Percentiles rank a stretch among this genome's conserved stretches.
These are phyloP conservation scores for Ajuga reptans DNA, from an alignment of 305 asterid genomes.

Conservation along the genomic window DNA sequence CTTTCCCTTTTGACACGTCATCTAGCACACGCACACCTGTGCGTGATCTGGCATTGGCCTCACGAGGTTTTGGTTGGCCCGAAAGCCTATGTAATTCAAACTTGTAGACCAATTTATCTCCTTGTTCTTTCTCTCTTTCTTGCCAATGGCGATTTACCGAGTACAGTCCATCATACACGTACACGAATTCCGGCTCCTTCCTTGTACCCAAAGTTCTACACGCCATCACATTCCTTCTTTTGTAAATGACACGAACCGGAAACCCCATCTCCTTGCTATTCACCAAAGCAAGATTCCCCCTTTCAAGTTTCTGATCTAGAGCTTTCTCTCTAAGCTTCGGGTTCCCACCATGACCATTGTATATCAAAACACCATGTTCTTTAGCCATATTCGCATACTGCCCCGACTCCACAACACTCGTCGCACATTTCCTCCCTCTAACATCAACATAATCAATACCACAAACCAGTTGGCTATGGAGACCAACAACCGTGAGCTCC, in stretches of 20 bases:
- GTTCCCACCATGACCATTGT: slow-evolving; percentile 77
- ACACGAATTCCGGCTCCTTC: slow-evolving; percentile 28
- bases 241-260: slow-evolving; percentile 67
- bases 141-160: slow-evolving; percentile 35
- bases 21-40: slow-evolving; percentile 29
- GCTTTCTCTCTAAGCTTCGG: slow-evolving; percentile 24
- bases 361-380: slow-evolving; percentile 37
- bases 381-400: slow-evolving; percentile 30
- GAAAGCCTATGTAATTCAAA: slow-evolving; percentile 49
- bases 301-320: slow-evolving; percentile 65
- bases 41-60: slow-evolving; percentile 24
- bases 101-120: slow-evolving; percentile 48
- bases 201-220: slow-evolving; percentile 27
- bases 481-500: slow-evolving; percentile 55
- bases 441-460: slow-evolving; percentile 51
- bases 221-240: slow-evolving; percentile 27
- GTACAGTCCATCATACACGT: slow-evolving; percentile 74
- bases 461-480: slow-evolving; percentile 40
- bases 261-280: slow-evolving; percentile 44
- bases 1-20: slow-evolving; percentile 58
- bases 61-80: slow-evolving; percentile 45
- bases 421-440: slow-evolving; percentile 37
- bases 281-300: slow-evolving; percentile 66
- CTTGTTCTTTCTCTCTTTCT: slow-evolving; percentile 38
- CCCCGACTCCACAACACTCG: slow-evolving; percentile 57